Base-by-base conservation (phyloP, 2,329 filamentous ascomycete genomes). In the Basipetospora chlamydospora region DNA sequence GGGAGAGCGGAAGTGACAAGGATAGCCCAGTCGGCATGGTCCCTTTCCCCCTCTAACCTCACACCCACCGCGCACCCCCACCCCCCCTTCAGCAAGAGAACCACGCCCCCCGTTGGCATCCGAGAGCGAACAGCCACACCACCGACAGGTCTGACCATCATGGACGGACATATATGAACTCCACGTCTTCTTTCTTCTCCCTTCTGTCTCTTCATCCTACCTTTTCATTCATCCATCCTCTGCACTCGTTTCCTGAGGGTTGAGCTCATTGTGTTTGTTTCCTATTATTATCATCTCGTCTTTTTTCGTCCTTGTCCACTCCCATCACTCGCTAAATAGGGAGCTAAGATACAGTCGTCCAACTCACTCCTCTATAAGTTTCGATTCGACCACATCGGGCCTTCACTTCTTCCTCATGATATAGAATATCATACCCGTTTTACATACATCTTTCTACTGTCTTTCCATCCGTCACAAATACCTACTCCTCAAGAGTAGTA, bases 251-350 rank as follows among this genome's bases (percentile, higher is more conserved):
- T n/a, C n/a, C n/a, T n/a, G n/a, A n/a, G n/a, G 36, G 28, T 44
- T 31, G 41, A 37, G 54, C 52, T 45, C 43, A 38, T 40, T 42
- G 54, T 43, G 47, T 52, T 51, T 44, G 48, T 38, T 43, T 36
- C 26, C 20, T 37, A 33, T 38, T 35, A 34, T 26, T 30, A 28
- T 40, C 35, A 31, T 41, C 35, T n/a, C n/a, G 39, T 29, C 17
- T 35, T 21, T 26, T 39, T 42, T 33, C 26, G 25, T 39, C 34
- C 36, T 41, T 43, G 38, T 39, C 26, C 31, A 21, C 17, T 30
- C 29, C 22, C 29, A 17, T 31, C 38, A 33, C 32, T 42, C 38
- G 30, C 40, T 42, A 37, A 16, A 34, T 28, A 37, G 38, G 32
- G 33, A 39, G 33, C 28, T 20, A 25, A 21, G 28, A 37, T n/a